Evolutionary conservation across 2,329 filamentous ascomycete genomes (phyloP), one percentile per base, ranked within the genome.

Genomic region (Nemania sp.): DNA sequence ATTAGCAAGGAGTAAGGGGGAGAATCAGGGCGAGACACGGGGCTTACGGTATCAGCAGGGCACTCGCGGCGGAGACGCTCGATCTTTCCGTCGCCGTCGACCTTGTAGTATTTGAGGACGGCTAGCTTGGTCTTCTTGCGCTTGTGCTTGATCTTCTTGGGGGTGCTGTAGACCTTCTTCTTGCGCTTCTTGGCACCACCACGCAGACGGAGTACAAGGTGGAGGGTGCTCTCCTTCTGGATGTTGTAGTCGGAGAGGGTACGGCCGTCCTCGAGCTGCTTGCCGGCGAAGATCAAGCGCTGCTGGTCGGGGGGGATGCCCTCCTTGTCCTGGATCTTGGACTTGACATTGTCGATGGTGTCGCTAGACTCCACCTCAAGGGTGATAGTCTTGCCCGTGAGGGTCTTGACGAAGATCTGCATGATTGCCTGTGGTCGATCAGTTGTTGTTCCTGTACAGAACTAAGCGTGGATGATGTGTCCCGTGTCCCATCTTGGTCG

Each of bases 81-180:
- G 76, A 99, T 98, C 90, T 98, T 98, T 83, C 96, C 95, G 77
- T 99, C 95, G 75, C 91, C 92, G 82, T 98, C 95, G 75, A 99
- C 95, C 91, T 99, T 99, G 91, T 99, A 99, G 91, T 99, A 99
- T 90, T 99, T 99, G 82, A 99, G 93, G 74, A 99, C 94, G 77
- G 95, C 95, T 81, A 99, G 86, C 90, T 99, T 99, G 89, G 91
- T 97, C 94, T 99, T 99, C 92, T 98, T 99, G 87, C 92, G 90
- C 93, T 99, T 99, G 90, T 99, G 95, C 95, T 99, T 99, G 90
- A 99, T 99, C 92, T 99, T 99, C 93, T 99, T 99, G 81, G 95
- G 95, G 77, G 95, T 99, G 80, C 92, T 98, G 91, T 99, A 99
- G 74, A 99, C 95, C 93, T 99, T 99, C 92, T 97, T 97, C 92